Base-by-base conservation (phyloP, 2,329 filamentous ascomycete genomes). In the Zymoseptoria passerinii region DNA sequence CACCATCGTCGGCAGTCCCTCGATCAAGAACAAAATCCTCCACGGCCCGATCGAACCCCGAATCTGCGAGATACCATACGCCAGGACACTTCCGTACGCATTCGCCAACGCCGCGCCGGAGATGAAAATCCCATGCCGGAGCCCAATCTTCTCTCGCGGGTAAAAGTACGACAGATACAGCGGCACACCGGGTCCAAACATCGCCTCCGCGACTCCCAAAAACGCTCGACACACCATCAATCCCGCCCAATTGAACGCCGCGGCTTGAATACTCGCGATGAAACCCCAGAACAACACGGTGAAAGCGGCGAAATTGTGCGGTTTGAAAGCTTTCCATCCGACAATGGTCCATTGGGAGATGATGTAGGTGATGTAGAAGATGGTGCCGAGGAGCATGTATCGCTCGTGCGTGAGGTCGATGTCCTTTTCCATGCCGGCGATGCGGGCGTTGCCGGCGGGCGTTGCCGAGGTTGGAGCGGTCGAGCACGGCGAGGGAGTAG, bases 11-110 rank as follows among this genome's bases (percentile, higher is more conserved):
- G 85, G 84, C 8, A 84, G 69, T 7, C 85, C 85, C 72, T 89
- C 85, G 5, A 88, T 81, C 5, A 88, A 73, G 60, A 83, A 83
- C 3, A 82, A 64, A 2, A 81, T 74, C 40, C 83, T 79, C 88
- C 87, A 90, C 58, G 79, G 82, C 2, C 81, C 78, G 50, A 89
- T 71, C 16, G 75, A 69, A 2, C 77, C 75, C 65, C 80, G 76
- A 10, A 84, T 82, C 28, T 81, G 81, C 8, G 83, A 84, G 68
- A 89, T 86, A 4, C 80, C 83, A 58, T 84, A 87, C 1, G 84
- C 84, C 8, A 80, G 68, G 3, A 83, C 84, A 1, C 85, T 85
- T 0, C 90, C 89, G 69, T 95, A 92, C 1, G 85, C 86, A 49
- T 89, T 94, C 1, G 90, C 90, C 3, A 95, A 79, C 1, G 86